phyloP scores from a whole-genome alignment of 306 rosid genomes.

The Corylus americana region DNA sequence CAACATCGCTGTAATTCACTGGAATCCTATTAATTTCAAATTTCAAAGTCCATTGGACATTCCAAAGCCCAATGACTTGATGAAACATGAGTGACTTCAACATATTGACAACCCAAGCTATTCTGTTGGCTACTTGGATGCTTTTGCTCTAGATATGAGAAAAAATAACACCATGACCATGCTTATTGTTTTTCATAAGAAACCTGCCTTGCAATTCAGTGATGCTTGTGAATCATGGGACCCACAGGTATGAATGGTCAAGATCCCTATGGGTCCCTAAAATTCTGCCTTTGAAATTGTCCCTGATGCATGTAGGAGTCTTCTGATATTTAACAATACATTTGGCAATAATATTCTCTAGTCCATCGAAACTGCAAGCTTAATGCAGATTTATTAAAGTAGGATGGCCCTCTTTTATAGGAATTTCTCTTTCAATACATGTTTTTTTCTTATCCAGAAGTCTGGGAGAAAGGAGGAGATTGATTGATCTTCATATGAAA shows the following conservation, averaged over 20 bases:
- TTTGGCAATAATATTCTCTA: neutral
- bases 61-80: neutral
- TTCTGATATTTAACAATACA: neutral
- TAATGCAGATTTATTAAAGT: neutral
- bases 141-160: neutral
- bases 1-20: neutral
- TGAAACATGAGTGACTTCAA: neutral
- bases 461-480: conserved; percentile 9
- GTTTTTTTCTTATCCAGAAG: conserved; percentile 2
- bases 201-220: neutral
- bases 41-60: neutral
- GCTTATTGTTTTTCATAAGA: neutral
- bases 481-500: conserved; percentile 6
- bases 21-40: neutral
- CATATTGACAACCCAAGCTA: neutral
- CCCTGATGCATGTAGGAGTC: neutral
- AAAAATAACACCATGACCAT: neutral
- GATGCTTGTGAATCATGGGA: neutral
- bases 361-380: conserved; percentile 6
- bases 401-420: neutral
- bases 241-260: neutral
- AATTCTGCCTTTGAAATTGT: neutral
- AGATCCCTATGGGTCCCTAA: neutral
- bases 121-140: conserved; percentile 1
- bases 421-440: conserved; percentile 1